These are phyloP conservation scores for Dipodascus albidus DNA, from an alignment of 805 yeast species.

Conservation along the genomic window DNA sequence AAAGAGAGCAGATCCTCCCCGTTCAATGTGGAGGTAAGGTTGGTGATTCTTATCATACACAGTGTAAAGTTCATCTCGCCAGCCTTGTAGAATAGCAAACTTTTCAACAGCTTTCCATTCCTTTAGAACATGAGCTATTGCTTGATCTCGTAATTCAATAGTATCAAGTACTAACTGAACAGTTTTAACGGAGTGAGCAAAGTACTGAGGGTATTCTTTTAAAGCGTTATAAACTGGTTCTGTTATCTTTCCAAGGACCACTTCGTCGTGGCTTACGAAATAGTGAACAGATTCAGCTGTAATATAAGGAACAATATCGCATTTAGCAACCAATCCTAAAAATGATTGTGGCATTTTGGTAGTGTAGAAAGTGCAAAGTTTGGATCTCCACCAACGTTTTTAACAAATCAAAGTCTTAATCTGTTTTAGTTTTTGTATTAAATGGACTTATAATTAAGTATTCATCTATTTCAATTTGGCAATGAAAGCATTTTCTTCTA, in stretches of 20 bases:
- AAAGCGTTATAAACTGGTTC: slow-evolving; percentile 14
- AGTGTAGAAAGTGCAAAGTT: too few relatives aligned
- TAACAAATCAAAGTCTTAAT: too few relatives aligned
- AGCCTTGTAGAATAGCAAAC: slow-evolving; percentile 29
- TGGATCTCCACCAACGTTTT: too few relatives aligned
- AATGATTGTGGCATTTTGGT: neutral
- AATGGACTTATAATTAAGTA: too few relatives aligned
- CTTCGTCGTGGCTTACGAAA: slow-evolving; percentile 19
- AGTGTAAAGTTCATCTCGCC: slow-evolving; percentile 80
- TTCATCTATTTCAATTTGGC: too few relatives aligned
- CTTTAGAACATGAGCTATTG: slow-evolving; percentile 20
- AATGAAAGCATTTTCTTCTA: too few relatives aligned
- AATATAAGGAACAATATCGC: slow-evolving; percentile 11
- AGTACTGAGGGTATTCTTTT: slow-evolving; percentile 7
- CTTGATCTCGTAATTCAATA: slow-evolving; percentile 30
- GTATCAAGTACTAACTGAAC: slow-evolving; percentile 29
- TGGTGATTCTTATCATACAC: slow-evolving; percentile 44
- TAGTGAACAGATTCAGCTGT: neutral
- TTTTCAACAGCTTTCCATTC: slow-evolving; percentile 14
- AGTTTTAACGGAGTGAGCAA: slow-evolving; percentile 13
- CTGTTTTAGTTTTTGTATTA: too few relatives aligned
- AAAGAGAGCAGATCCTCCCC: slow-evolving; percentile 68
- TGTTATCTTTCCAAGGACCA: slow-evolving; percentile 19
- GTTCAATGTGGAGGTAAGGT: slow-evolving; percentile 63
- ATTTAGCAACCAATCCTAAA: slow-evolving; percentile 3